These are phyloP conservation scores for Colletotrichum tamarilloi DNA, from an alignment of 2,329 filamentous ascomycete genomes.

Conservation along the genomic window DNA sequence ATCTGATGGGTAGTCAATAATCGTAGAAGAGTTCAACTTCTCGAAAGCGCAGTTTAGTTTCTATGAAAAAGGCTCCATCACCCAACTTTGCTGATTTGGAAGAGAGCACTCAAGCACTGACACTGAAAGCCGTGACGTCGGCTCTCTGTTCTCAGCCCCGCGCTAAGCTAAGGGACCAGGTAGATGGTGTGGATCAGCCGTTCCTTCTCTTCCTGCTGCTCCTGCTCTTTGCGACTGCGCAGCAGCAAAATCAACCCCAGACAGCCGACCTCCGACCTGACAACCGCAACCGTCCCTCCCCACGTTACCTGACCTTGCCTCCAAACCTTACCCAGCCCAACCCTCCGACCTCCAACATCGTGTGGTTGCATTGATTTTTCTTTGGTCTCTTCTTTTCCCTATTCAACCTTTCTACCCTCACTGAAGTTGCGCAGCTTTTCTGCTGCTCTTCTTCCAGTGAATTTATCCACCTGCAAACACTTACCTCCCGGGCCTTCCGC, in stretches of 20 bases:
- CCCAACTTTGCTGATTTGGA: background rate
- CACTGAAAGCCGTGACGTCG: slow-evolving; percentile 26
- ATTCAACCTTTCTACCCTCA: background rate
- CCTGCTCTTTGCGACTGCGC: slow-evolving; percentile 16
- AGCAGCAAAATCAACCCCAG: background rate
- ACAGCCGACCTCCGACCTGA: slow-evolving; percentile 1
- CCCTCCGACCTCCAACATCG: slow-evolving; percentile 4
- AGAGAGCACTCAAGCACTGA: background rate
- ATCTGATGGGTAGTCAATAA: background rate
- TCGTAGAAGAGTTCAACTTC: background rate
- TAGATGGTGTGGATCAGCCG: slow-evolving; percentile 8
- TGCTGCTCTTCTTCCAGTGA: slow-evolving; percentile 30
- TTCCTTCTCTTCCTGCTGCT: slow-evolving; percentile 10
- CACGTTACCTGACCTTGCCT: slow-evolving; percentile 6
- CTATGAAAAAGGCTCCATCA: too few relatives aligned
- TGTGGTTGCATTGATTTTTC: background rate
- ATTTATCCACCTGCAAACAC: background rate
- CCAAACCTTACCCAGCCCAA: slow-evolving; percentile 16
- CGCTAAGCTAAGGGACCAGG: slow-evolving; percentile 21
- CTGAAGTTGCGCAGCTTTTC: slow-evolving; percentile 15
- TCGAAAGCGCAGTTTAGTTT: too few relatives aligned
- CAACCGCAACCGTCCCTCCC: background rate
- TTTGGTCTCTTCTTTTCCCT: background rate
- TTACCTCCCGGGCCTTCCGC: slow-evolving; percentile 14
- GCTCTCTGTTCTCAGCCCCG: slow-evolving; percentile 34